Percentiles rank a stretch among this genome's conserved stretches.
phyloP scores from a whole-genome alignment of 345 rosid genomes.

The Hypericum perforatum region DNA sequence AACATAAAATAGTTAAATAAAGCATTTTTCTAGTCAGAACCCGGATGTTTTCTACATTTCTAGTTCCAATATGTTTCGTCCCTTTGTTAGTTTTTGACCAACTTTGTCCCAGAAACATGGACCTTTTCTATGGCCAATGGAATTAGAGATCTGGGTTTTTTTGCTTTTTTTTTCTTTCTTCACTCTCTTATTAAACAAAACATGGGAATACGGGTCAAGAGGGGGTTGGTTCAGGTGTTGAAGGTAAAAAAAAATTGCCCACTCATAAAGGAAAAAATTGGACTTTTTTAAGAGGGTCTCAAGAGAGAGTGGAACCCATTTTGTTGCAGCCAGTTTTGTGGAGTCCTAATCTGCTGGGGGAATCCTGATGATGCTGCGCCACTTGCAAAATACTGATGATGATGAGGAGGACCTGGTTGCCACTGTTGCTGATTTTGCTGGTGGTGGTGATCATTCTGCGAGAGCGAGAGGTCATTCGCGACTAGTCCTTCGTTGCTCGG shows the following conservation, averaged over 20 bases:
- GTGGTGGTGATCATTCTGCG: slow-evolving; percentile 26
- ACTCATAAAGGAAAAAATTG: background rate
- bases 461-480: slow-evolving; percentile 57
- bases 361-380: slow-evolving; percentile 99
- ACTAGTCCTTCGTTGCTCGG: slow-evolving; percentile 43
- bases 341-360: slow-evolving; percentile 52
- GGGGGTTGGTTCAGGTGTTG: background rate
- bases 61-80: slow-evolving; percentile 18
- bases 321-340: slow-evolving; percentile 57
- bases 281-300: slow-evolving; percentile 30
- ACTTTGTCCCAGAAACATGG: slow-evolving; percentile 9
- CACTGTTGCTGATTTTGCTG: slow-evolving; percentile 22
- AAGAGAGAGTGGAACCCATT: slow-evolving; percentile 42
- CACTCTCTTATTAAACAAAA: background rate
- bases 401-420: slow-evolving; percentile 35
- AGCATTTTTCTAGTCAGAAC: slow-evolving; percentile 16
- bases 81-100: slow-evolving; percentile 30
- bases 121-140: background rate
- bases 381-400: slow-evolving; percentile 32
- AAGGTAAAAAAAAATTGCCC: background rate
- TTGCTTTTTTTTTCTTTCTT: too few relatives aligned
- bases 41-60: slow-evolving; percentile 8
- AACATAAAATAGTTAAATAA: background rate
- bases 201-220: too few relatives aligned
- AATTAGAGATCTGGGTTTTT: too few relatives aligned